A percentile compares a stretch with the other conserved stretches of the same genome.
Evolutionary conservation across 2,329 filamentous ascomycete genomes (phyloP).

Genomic region (Fusarium xylarioides): DNA sequence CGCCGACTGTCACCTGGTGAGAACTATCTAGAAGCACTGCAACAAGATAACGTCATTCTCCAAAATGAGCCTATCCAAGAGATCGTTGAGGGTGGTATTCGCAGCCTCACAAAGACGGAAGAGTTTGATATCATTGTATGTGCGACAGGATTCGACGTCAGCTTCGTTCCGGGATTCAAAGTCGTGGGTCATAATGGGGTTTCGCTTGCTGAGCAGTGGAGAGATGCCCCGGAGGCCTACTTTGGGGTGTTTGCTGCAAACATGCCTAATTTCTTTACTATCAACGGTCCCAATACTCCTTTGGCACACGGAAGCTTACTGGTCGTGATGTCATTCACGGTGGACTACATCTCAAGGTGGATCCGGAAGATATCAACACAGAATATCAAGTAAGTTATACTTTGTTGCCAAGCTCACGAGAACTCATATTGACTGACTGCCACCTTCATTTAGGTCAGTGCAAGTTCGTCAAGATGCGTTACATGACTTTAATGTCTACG

Average conservation of each 20-base stretch:
- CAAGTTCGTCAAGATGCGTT: neutral
- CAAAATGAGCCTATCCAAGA: neutral
- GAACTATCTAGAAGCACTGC: neutral
- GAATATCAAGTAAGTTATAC: neutral
- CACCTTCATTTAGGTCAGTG: neutral
- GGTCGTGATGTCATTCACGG: neutral
- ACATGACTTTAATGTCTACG: neutral
- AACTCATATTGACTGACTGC: fast-evolving
- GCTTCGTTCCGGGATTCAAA: neutral
- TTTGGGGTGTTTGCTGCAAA: neutral
- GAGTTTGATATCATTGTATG: slow-evolving; percentile 8
- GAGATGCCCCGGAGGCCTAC: neutral
- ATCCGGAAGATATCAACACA: neutral
- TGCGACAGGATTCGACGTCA: slow-evolving; percentile 1
- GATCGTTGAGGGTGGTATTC: neutral
- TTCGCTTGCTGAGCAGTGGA: neutral
- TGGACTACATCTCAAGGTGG: slow-evolving; percentile 5
- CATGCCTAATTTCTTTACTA: neutral
- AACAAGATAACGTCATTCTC: neutral
- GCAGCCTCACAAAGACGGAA: neutral
- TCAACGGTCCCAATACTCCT: neutral
- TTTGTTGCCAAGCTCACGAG: fast-evolving
- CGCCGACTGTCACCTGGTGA: neutral
- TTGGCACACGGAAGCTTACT: neutral
- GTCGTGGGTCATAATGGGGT: neutral